Conservation (phyloP, 768 basidiomycete species). For the Kwoniella sp. region DNA sequence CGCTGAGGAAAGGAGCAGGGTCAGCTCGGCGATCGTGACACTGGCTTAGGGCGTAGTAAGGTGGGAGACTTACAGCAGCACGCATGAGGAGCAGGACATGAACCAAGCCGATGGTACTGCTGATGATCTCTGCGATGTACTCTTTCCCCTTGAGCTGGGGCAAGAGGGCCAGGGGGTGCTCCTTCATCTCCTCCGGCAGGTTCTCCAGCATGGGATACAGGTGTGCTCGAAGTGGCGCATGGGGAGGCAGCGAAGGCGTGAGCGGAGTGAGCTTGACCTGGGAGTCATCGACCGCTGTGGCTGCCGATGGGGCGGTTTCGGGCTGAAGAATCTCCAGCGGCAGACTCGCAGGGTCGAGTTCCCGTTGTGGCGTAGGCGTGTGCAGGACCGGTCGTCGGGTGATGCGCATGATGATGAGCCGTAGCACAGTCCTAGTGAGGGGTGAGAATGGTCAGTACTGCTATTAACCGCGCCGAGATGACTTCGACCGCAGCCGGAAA, state of each 20-base stretch:
- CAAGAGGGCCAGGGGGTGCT: constrained; percentile 32
- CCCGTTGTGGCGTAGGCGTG: constrained; percentile 79
- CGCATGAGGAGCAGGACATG: constrained; percentile 25
- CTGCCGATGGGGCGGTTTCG: constrained; percentile 3
- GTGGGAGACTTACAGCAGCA: constrained; percentile 11
- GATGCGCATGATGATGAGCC: constrained; percentile 66
- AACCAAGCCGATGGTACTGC: constrained; percentile 17
- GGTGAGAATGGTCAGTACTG: background rate
- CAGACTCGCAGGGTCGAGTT: constrained; percentile 71
- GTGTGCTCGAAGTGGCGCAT: constrained; percentile 71
- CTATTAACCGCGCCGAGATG: too few species aligned
- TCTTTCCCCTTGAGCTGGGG: constrained; percentile 21
- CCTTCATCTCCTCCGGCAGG: constrained; percentile 19
- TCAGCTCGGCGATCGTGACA: background rate
- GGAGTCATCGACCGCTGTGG: background rate
- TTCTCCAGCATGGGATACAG: constrained; percentile 31
- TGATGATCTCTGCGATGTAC: constrained; percentile 31
- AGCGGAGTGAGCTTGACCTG: constrained; percentile 54
- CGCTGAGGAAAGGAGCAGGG: constrained; percentile 1
- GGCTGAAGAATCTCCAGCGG: constrained; percentile 52
- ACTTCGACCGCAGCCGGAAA: background rate
- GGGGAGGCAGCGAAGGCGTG: constrained; percentile 61
- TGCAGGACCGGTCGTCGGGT: constrained; percentile 72
- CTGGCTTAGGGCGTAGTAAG: background rate
- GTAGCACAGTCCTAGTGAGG: constrained; percentile 64